These are phyloP conservation scores for apple (Malus domestica) DNA, from an alignment of 306 rosid genomes.

Conservation along the genomic window ASM211411v1 NC_041801.1:1008501-1009000, in stretches of 20 bases:
- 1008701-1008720: not conserved
- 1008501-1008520: conserved; percentile 39
- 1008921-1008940: not conserved
- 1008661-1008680: conserved; percentile 73
- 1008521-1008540: conserved; percentile 24
- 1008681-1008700: conserved; percentile 75
- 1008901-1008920: not conserved
- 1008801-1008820: rapidly evolving
- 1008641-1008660: conserved; percentile 67
- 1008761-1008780: too few relatives aligned
- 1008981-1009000: conserved; percentile 7
- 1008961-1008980: conserved; percentile 21
- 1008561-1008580: conserved; percentile 17
- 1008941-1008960: conserved; percentile 8
- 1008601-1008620: conserved; percentile 10
- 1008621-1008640: conserved; percentile 64
- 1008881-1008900: conserved; percentile 30
- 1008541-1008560: not conserved
- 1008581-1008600: conserved; percentile 32
- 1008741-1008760: not conserved
- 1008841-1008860: not conserved
- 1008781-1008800: too few relatives aligned
- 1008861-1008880: conserved; percentile 16
- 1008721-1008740: not conserved
- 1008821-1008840: not conserved